Base-by-base conservation (phyloP, 1,139 yeast species). In the Protomyces arabidopsidicola region DNA sequence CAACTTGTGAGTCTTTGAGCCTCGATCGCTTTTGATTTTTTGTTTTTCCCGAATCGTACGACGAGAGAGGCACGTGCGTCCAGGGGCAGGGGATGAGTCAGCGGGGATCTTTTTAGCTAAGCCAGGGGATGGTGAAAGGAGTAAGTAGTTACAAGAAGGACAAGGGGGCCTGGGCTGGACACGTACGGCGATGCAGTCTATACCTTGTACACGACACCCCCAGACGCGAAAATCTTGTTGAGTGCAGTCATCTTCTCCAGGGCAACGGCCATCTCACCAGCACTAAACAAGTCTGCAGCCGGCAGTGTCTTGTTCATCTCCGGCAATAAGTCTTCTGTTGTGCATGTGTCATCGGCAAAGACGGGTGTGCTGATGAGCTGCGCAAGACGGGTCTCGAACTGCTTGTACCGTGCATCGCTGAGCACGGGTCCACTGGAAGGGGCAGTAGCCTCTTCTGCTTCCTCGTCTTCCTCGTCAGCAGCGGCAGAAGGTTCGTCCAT, bases 231-330 rank as follows among this genome's bases (percentile, higher is more conserved):
- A 60, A 77, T 70, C 69, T 75, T 75, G 66, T 75, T 75, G 50
- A 71, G 72, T 5, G 72, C 77, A 53, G 71, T 70, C 77, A 78
- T 72, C 64, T 68, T 66, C 51, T 69, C 64, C 56, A 78, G 68
- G 2, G 78, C 80, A 2, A 76, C 76, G 24, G 64, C 64, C 4
- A 73, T 74, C 67, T 78, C 81, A 16, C 69, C 70, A 16, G 67
- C 69, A 3, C 72, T 65, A 67, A 76, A 78, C 57, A 67, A 63
- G 58, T 77, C 77, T 62, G 76, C 78, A 16, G 69, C 68, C 27
- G 71, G 71, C 71, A 75, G 69, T 20, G 67, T 64, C 66, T 70
- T 69, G 67, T 78, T 78, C 48, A 78, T 71, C 51, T 71, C 71
- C 16, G 66, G 69, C 18, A 74, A 63, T 45, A 75, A 64, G 16